These are phyloP conservation scores for Colletotrichum limetticola DNA, from an alignment of 2,329 filamentous ascomycete genomes.

Conservation along the genomic window DNA sequence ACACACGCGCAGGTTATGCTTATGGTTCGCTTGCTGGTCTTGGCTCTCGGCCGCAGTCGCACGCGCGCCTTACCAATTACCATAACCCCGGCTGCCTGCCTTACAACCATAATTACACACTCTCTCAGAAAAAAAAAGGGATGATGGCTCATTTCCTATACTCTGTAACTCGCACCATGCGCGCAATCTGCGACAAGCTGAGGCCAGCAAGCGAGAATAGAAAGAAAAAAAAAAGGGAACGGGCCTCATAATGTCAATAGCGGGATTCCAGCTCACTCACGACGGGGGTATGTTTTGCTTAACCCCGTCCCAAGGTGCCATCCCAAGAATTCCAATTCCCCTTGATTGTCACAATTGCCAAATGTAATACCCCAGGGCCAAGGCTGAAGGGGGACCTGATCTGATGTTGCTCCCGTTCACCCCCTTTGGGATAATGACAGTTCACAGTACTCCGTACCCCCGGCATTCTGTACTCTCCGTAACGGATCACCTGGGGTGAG, in stretches of 20 bases:
- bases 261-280: background rate
- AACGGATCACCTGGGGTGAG: background rate
- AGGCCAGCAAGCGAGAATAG: constrained; percentile 7
- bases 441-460: background rate
- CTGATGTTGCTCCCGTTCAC: background rate
- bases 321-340: constrained; percentile 13
- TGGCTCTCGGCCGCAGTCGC: background rate
- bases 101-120: background rate
- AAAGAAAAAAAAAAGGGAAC: constrained; percentile 4
- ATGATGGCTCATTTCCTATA: background rate
- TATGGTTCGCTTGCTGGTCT: background rate
- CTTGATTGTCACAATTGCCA: constrained; percentile 15
- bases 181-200: constrained; percentile 19
- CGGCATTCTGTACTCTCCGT: background rate
- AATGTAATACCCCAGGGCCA: constrained; percentile 2
- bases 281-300: background rate
- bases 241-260: constrained; percentile 15
- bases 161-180: background rate
- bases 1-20: background rate
- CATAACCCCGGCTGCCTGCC: background rate
- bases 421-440: background rate
- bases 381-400: background rate
- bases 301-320: background rate
- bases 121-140: background rate
- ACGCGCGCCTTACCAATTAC: background rate